A percentile compares a stretch with the other conserved stretches of the same genome.
phyloP scores from a whole-genome alignment of 345 rosid species.

The Citrus inodora region DNA sequence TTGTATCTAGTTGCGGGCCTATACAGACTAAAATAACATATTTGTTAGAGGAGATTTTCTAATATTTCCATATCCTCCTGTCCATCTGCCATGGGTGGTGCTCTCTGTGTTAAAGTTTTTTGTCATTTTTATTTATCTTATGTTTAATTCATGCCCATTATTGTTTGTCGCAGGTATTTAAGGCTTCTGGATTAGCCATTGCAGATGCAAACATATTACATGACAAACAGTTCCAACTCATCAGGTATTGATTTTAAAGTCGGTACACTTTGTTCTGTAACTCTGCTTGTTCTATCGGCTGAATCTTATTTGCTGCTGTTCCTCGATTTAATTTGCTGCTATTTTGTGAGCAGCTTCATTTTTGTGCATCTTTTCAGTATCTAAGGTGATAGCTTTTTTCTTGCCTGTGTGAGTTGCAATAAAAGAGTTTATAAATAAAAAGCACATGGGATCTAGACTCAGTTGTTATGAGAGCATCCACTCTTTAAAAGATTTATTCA shows the following conservation, averaged over 20 bases:
- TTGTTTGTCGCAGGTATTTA: conserved; percentile 60
- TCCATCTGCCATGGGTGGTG: not conserved
- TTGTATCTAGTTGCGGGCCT: not conserved
- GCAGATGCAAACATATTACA: conserved; percentile 62
- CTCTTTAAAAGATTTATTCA: not conserved
- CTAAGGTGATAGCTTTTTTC: not conserved
- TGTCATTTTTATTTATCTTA: not conserved
- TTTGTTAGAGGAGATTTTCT: not conserved
- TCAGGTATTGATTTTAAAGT: conserved; percentile 51
- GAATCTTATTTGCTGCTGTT: not conserved
- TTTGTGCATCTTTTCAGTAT: not conserved
- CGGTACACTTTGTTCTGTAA: not conserved
- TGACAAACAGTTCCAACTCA: conserved; percentile 94
- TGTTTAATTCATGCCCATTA: conserved; percentile 4
- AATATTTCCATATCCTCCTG: not conserved
- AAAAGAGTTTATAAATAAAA: not conserved
- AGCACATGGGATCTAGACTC: not conserved
- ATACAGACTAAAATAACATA: not conserved
- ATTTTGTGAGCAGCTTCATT: not conserved
- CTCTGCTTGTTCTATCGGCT: not conserved
- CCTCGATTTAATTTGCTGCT: not conserved
- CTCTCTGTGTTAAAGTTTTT: not conserved
- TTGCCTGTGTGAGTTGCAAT: not conserved
- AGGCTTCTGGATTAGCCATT: conserved; percentile 70
- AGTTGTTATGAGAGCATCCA: not conserved